Base-by-base conservation (phyloP, 495 filamentous ascomycete genomes). In the Penicillium turbatum region DNA sequence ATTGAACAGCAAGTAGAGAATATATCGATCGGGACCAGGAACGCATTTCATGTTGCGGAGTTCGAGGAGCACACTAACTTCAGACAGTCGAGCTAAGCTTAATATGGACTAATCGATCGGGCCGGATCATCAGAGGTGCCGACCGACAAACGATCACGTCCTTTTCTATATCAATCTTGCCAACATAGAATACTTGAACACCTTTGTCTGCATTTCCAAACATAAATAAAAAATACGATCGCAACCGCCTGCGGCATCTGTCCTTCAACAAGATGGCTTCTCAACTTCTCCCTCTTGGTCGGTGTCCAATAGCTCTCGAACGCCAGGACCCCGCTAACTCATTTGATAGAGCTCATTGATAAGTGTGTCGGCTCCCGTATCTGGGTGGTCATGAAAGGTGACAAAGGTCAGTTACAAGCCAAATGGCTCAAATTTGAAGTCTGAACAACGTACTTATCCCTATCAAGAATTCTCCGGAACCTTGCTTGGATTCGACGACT, bases 341-440 rank as follows among this genome's bases (percentile, higher is more conserved):
- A 11, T 47, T 48, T 38, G 53, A 62, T 63, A 97, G 93, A 98
- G 71, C 80, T 98, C 63, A 96, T 98, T 73, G 93, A 98, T 74
- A 96, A 97, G 72, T 97, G 95, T 72, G 90, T 97, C 51, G 93
- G 95, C 34, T 97, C 92, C 17, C 86, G 85, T 61, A 96, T 98
- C 71, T 97, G 93, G 93, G 91, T 98, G 52, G 82, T 98, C 70
- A 97, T 97, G 93, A 97, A 97, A 74, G 89, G 90, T 55, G 93
- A 97, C 71, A 97, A 97, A 78, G 93, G 93, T 87, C 67, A 58
- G 62, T 36, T 9, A 19, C 5, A 40, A 12, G 15, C 1, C 50
- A 21, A 24, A 16, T 6, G 6, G 8, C 15, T 19, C 17, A 5
- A 26, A 48, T 15, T 24, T 4, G 13, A 34, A 2, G 41, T 24